A percentile compares a stretch with the other conserved stretches of the same genome.
These are phyloP conservation scores for Plasmodium billcollinsi DNA, from an alignment of 169 alveolate species.

Conservation along the genomic window DNA sequence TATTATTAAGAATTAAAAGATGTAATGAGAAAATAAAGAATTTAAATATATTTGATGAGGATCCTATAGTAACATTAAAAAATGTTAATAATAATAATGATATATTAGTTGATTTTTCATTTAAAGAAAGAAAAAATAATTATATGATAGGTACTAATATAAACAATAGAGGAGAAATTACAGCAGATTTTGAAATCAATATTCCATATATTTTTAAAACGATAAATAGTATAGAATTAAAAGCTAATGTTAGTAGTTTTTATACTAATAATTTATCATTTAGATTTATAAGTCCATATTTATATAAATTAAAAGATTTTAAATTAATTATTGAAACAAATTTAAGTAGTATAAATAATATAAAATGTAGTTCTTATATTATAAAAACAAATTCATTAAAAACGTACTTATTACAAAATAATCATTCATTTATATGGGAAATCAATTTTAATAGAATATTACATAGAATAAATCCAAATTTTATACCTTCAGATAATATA, in stretches of 20 bases:
- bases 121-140: slow-evolving; percentile 38
- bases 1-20: slow-evolving; percentile 2
- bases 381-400: slow-evolving; percentile 24
- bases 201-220: slow-evolving; percentile 57
- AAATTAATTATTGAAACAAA: slow-evolving; percentile 31
- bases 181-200: slow-evolving; percentile 40
- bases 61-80: slow-evolving; percentile 18
- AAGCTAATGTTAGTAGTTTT: slow-evolving; percentile 61
- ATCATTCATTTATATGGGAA: slow-evolving; percentile 47
- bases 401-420: slow-evolving; percentile 16
- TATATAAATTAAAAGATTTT: neutral
- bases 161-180: slow-evolving; percentile 70
- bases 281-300: slow-evolving; percentile 45
- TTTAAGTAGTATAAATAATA: slow-evolving; percentile 36
- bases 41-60: slow-evolving; percentile 32
- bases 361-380: slow-evolving; percentile 23
- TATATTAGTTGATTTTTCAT: slow-evolving; percentile 18
- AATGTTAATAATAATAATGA: neutral
- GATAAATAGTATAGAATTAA: slow-evolving; percentile 34
- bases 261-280: slow-evolving; percentile 49
- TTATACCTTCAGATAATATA: slow-evolving; percentile 30
- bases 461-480: slow-evolving; percentile 27
- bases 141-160: slow-evolving; percentile 64
- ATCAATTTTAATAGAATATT: slow-evolving; percentile 20
- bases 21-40: slow-evolving; percentile 33